These are phyloP conservation scores for Podaxis pistillaris DNA, from an alignment of 768 basidiomycete species.

Conservation along the genomic window DNA sequence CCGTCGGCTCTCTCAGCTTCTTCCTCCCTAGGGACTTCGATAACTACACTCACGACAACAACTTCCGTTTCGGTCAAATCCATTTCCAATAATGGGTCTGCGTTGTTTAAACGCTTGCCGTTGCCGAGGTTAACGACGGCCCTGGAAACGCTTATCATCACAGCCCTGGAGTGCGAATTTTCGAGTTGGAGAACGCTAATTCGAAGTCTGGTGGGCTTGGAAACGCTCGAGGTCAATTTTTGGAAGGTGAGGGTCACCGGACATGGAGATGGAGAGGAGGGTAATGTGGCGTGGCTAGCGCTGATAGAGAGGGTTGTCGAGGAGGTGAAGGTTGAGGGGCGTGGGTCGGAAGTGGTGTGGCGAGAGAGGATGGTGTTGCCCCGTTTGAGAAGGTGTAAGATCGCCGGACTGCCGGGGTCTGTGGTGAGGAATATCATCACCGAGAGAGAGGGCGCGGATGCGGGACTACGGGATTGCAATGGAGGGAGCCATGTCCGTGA, in stretches of 20 bases:
- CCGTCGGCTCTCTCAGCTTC: not conserved
- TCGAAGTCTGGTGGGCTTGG: conserved; percentile 30
- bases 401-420: conserved; percentile 27
- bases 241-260: conserved; percentile 31
- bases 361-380: conserved; percentile 23
- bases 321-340: conserved; percentile 14
- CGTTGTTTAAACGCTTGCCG: not conserved
- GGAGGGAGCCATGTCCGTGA: conserved; percentile 21
- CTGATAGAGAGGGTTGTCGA: conserved; percentile 19
- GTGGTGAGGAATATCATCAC: conserved; percentile 13
- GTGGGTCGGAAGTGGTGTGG: not conserved
- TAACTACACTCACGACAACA: not conserved
- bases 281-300: not conserved
- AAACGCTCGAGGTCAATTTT: conserved; percentile 44
- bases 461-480: conserved; percentile 2
- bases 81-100: not conserved
- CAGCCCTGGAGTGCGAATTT: conserved; percentile 40
- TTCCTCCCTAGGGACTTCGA: conserved; percentile 1
- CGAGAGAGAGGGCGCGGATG: conserved; percentile 11
- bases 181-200: conserved; percentile 35
- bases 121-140: conserved; percentile 9
- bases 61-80: conserved; percentile 13
- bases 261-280: conserved; percentile 26
- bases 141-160: conserved; percentile 37
- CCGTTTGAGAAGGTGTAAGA: conserved; percentile 25